Evolutionary conservation across 2,329 filamentous ascomycete species (phyloP).

Genomic region (Penicillium griseofulvum): DNA sequence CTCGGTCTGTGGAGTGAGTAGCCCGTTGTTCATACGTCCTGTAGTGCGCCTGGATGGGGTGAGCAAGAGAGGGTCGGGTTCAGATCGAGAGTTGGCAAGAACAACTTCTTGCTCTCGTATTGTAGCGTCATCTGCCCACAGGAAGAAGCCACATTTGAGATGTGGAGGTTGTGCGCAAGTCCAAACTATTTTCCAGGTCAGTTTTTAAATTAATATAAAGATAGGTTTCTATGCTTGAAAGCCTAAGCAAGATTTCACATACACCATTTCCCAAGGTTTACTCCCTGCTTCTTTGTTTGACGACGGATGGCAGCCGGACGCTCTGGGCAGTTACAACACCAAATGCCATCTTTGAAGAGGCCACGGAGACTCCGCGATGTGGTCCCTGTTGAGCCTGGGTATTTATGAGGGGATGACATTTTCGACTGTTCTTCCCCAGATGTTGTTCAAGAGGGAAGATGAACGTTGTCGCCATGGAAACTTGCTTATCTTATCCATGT

Average conservation of each 20-base stretch:
- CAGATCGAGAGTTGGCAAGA: conserved; percentile 50
- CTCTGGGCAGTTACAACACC: conserved; percentile 57
- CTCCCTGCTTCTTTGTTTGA: conserved; percentile 56
- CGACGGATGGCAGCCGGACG: conserved; percentile 55
- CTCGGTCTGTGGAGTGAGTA: conserved; percentile 38
- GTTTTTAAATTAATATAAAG: neutral
- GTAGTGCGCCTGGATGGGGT: conserved; percentile 12
- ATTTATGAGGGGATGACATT: conserved; percentile 28
- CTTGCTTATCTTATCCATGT: conserved; percentile 3
- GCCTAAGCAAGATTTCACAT: conserved; percentile 14
- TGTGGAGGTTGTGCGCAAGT: conserved; percentile 53
- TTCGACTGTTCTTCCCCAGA: conserved; percentile 12
- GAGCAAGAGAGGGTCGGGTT: conserved; percentile 31
- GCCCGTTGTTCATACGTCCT: conserved; percentile 15
- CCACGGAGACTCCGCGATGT: conserved; percentile 31
- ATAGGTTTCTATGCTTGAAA: neutral
- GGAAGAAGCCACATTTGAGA: conserved; percentile 58
- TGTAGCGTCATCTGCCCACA: conserved; percentile 60
- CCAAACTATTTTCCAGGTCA: conserved; percentile 45
- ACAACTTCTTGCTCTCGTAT: conserved; percentile 51
- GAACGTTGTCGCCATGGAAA: conserved; percentile 7
- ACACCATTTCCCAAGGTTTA: conserved; percentile 58
- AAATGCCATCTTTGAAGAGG: conserved; percentile 45
- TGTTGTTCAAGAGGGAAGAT: neutral
- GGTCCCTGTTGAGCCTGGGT: conserved; percentile 19